A percentile compares a stretch with the other conserved stretches of the same genome.
Conservation (phyloP, 805 yeast species). For the Metschnikowia picachoensis region DNA sequence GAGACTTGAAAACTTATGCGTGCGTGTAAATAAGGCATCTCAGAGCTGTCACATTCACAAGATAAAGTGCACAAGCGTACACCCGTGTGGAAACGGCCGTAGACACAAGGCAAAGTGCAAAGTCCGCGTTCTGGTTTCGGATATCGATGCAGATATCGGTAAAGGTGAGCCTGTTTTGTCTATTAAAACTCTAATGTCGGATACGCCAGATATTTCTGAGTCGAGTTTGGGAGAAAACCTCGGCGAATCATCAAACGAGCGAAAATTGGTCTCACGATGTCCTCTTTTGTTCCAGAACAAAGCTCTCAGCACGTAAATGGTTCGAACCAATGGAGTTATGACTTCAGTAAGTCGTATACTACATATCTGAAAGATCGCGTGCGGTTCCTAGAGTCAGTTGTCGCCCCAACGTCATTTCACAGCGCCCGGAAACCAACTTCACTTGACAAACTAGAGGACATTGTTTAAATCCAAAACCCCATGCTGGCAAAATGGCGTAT, state of each 20-base stretch:
- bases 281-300: too few relatives aligned
- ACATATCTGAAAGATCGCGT: conserved; percentile 36
- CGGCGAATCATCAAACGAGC: not conserved
- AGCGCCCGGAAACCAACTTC: not conserved
- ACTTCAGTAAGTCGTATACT: conserved; percentile 1
- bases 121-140: conserved; percentile 11
- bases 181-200: not conserved
- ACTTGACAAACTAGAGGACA: conserved; percentile 13
- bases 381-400: conserved; percentile 32
- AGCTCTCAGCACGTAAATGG: too few relatives aligned
- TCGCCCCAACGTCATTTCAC: not conserved
- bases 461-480: conserved; percentile 14
- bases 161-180: not conserved
- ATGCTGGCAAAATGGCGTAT: conserved; percentile 43
- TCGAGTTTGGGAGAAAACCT: not conserved
- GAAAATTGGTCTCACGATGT: not conserved
- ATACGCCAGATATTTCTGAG: not conserved
- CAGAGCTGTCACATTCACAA: conserved; percentile 53
- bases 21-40: conserved; percentile 52
- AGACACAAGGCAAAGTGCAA: conserved; percentile 35
- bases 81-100: conserved; percentile 48
- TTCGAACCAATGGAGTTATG: too few relatives aligned
- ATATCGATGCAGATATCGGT: conserved; percentile 1
- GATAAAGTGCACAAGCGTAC: conserved; percentile 53
- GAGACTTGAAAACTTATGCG: conserved; percentile 15